Conservation (phyloP, 176 grass and related monocot species). For the Lolium multiflorum region DNA sequence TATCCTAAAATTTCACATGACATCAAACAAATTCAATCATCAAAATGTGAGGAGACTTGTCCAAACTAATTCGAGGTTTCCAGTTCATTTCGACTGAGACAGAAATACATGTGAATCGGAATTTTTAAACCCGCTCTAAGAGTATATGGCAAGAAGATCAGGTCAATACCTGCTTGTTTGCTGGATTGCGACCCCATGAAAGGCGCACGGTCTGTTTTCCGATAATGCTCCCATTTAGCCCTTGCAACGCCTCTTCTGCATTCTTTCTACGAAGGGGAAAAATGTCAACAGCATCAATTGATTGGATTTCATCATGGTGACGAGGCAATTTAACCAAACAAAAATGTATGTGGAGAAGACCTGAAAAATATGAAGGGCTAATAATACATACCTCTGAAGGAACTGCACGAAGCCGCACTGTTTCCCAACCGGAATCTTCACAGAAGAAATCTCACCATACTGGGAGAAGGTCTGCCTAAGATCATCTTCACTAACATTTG, state of each 20-base stretch:
- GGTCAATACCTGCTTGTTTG: constrained; percentile 77
- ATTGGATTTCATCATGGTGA: background rate
- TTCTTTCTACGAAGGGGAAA: constrained; percentile 59
- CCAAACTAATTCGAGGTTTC: background rate
- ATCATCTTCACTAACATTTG: constrained; percentile 87
- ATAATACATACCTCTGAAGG: constrained; percentile 70
- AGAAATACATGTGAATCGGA: background rate
- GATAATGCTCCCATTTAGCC: constrained; percentile 73
- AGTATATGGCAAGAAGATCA: background rate
- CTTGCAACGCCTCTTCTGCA: constrained; percentile 93
- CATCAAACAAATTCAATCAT: background rate
- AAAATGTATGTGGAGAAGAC: background rate
- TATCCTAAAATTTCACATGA: background rate
- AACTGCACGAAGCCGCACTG: constrained; percentile 98
- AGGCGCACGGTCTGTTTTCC: constrained; percentile 90
- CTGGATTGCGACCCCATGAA: constrained; percentile 95
- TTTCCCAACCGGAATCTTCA: constrained; percentile 94
- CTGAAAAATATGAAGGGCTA: constrained; percentile 13
- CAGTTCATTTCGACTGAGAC: background rate
- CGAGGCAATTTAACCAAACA: background rate
- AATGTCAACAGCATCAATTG: background rate
- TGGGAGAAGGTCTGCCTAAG: constrained; percentile 83
- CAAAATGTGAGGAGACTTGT: background rate
- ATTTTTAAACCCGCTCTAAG: background rate
- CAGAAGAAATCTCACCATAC: constrained; percentile 88